A percentile compares a stretch with the other conserved stretches of the same genome.
These are phyloP conservation scores for Mycosarcoma mackinlayi DNA, from an alignment of 1,284 basidiomycete species.

Conservation along the genomic window DNA sequence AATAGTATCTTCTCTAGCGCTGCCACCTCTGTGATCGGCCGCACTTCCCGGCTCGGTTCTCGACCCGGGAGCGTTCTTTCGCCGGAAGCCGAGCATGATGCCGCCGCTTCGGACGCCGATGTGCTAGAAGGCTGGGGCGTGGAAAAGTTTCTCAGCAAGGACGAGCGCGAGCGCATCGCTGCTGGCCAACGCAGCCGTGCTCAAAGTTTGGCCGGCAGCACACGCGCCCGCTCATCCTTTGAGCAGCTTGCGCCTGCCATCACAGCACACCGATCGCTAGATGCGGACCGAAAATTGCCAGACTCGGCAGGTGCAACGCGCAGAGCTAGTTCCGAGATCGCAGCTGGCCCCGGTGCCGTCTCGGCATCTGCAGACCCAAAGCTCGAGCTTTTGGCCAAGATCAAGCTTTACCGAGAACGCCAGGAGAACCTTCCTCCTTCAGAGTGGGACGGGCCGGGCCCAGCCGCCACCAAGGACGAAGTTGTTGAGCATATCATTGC, in stretches of 20 bases:
- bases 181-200: conserved; percentile 40
- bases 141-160: conserved; percentile 60
- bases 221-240: conserved; percentile 14
- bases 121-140: conserved; percentile 58
- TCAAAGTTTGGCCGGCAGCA: conserved; percentile 39
- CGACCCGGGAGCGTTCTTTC: conserved; percentile 25
- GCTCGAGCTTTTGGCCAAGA: conserved; percentile 52
- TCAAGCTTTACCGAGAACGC: conserved; percentile 61
- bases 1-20: conserved; percentile 42
- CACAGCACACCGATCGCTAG: conserved; percentile 17
- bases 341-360: conserved; percentile 1
- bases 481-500: conserved; percentile 49
- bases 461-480: conserved; percentile 45
- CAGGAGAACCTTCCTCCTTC: conserved; percentile 59
- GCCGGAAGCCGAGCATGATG: conserved; percentile 4
- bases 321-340: conserved; percentile 40
- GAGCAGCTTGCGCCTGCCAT: conserved; percentile 10
- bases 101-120: conserved; percentile 22
- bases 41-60: conserved; percentile 32
- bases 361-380: conserved; percentile 17
- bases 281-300: conserved; percentile 11
- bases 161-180: conserved; percentile 45
- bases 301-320: not conserved
- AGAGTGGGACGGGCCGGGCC: conserved; percentile 50
- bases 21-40: conserved; percentile 28